These are phyloP conservation scores for Knufia petricola DNA, from an alignment of 2,329 filamentous ascomycete genomes.

Conservation along the genomic window DNA sequence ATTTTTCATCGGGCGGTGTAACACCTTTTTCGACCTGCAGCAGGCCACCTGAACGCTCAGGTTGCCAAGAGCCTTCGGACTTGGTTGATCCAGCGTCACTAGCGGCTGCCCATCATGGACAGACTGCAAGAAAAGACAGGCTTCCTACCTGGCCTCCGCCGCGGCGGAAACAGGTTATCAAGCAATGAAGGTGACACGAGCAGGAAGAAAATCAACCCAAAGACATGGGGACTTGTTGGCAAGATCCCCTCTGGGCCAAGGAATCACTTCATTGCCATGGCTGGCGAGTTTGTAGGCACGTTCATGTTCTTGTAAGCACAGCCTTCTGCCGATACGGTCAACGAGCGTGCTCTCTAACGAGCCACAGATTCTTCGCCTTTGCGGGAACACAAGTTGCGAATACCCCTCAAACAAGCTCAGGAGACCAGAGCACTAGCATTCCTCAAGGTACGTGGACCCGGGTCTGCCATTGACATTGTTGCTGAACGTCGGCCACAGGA, in stretches of 20 bases:
- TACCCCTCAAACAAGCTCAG: slow-evolving; percentile 27
- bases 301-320: slow-evolving; percentile 33
- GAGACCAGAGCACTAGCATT: slow-evolving; percentile 16
- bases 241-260: slow-evolving; percentile 28
- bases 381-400: slow-evolving; percentile 40
- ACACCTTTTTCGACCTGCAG: not conserved
- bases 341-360: not conserved
- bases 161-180: not conserved
- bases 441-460: not conserved
- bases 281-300: slow-evolving; percentile 46
- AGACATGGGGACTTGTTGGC: slow-evolving; percentile 13
- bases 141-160: slow-evolving; percentile 18
- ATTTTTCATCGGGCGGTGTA: not conserved
- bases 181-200: slow-evolving; percentile 11
- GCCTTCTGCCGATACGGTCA: not conserved
- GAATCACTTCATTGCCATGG: slow-evolving; percentile 38
- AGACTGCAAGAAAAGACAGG: slow-evolving; percentile 16
- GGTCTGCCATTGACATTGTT: slow-evolving; percentile 8
- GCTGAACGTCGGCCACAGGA: slow-evolving; percentile 14
- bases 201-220: slow-evolving; percentile 14
- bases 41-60: not conserved
- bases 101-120: slow-evolving; percentile 14
- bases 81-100: not conserved
- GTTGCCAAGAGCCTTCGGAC: too few species aligned
- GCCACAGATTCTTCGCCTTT: slow-evolving; percentile 36